Evolutionary conservation across 2,329 filamentous ascomycete species (phyloP).

Genomic region (Thielaviopsis ethacetica): DNA sequence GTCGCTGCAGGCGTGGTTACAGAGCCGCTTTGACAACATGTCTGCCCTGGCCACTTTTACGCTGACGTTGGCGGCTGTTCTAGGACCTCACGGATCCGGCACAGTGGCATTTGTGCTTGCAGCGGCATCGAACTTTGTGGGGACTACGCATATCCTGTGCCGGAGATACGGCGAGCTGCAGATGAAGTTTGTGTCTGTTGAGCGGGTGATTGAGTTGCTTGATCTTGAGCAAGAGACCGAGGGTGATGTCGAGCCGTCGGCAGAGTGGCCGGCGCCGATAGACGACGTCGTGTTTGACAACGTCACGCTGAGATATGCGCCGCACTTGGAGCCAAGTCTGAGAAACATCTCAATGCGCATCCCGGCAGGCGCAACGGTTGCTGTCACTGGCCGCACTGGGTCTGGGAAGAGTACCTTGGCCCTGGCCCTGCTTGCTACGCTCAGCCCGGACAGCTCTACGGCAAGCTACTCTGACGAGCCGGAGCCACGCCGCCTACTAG

Average conservation of each 20-base stretch:
- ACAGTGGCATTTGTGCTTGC: conserved; percentile 72
- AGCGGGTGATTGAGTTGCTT: conserved; percentile 68
- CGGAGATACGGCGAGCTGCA: conserved; percentile 70
- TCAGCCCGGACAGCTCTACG: conserved; percentile 25
- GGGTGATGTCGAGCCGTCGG: conserved; percentile 52
- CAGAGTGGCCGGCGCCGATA: conserved; percentile 57
- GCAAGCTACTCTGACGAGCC: conserved; percentile 3
- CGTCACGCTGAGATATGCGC: conserved; percentile 65
- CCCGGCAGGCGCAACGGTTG: conserved; percentile 43
- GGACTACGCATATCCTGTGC: conserved; percentile 57
- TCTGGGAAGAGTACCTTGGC: conserved; percentile 73
- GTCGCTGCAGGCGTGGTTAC: conserved; percentile 72
- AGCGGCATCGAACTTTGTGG: conserved; percentile 51
- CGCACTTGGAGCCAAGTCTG: conserved; percentile 58
- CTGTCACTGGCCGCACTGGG: conserved; percentile 66
- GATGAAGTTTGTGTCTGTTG: conserved; percentile 83
- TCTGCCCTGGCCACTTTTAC: conserved; percentile 59
- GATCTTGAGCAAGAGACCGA: conserved; percentile 59
- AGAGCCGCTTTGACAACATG: conserved; percentile 58
- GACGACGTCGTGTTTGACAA: conserved; percentile 62
- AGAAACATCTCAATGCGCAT: conserved; percentile 54
- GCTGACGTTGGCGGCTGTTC: conserved; percentile 58
- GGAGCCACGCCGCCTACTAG: background rate
- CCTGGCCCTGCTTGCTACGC: conserved; percentile 39
- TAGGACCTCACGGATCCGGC: conserved; percentile 58